Evolutionary conservation across 306 rosid genomes (phyloP).

Genomic region (Macrotyloma uniflorum): DNA sequence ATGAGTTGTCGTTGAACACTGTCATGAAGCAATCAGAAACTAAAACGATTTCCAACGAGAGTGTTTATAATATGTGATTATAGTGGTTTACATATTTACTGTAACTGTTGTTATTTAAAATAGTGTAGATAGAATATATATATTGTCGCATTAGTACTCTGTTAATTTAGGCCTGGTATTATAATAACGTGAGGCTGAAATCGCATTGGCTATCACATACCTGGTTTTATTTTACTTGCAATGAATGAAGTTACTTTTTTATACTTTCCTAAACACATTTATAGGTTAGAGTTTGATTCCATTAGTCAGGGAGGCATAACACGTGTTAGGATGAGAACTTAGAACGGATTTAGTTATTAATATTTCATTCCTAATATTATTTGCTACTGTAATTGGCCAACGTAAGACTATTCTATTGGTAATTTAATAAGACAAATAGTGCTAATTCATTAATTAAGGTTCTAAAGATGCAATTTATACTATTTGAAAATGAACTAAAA

Average conservation of each 20-base stretch:
- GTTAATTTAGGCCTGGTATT: neutral
- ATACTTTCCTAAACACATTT: neutral
- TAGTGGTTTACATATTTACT: no score
- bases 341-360: neutral
- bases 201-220: neutral
- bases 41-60: no score
- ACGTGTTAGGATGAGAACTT: slow-evolving; percentile 13
- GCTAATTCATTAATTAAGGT: neutral
- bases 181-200: neutral
- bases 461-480: neutral
- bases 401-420: neutral
- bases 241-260: neutral
- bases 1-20: no score
- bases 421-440: neutral
- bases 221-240: neutral
- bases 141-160: neutral
- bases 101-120: neutral
- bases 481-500: neutral
- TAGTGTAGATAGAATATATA: neutral
- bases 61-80: no score
- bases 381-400: neutral
- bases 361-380: neutral
- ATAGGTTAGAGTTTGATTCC: slow-evolving; percentile 12
- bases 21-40: no score
- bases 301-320: neutral